These are phyloP conservation scores for Penicillium taxi DNA, from an alignment of 495 filamentous ascomycete genomes.

Conservation along the genomic window DNA sequence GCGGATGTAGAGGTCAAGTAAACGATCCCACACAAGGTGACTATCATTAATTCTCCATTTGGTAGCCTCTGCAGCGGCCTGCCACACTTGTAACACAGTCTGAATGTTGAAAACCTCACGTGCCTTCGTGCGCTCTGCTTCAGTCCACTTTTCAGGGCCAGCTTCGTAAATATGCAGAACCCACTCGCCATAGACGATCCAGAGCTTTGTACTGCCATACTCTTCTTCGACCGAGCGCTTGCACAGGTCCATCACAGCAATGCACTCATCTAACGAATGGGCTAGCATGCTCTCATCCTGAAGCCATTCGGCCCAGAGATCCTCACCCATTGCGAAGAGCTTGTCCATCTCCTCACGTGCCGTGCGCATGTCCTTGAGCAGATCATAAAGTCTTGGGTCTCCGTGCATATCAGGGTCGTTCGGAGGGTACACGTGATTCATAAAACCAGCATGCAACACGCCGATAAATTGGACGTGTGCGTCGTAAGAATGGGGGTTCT, in stretches of 20 bases:
- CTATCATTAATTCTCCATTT: constrained; percentile 79
- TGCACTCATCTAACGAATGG: constrained; percentile 52
- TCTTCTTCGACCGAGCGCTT: constrained; percentile 74
- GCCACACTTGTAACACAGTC: constrained; percentile 68
- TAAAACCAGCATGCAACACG: constrained; percentile 56
- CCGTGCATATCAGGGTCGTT: constrained; percentile 40
- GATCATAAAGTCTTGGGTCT: constrained; percentile 45
- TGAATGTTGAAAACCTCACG: constrained; percentile 75
- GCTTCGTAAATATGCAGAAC: constrained; percentile 63
- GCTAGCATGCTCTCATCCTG: constrained; percentile 56
- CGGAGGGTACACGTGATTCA: constrained; percentile 45
- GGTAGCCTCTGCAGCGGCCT: constrained; percentile 67
- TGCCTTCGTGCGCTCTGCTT: constrained; percentile 67
- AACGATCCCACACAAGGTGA: constrained; percentile 81
- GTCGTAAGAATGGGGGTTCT: constrained; percentile 58
- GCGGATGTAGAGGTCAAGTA: constrained; percentile 50
- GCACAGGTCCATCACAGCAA: constrained; percentile 77
- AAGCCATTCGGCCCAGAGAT: constrained; percentile 58
- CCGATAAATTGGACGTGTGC: constrained; percentile 57
- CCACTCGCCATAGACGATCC: constrained; percentile 84
- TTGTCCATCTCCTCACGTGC: constrained; percentile 59
- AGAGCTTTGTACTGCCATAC: constrained; percentile 73
- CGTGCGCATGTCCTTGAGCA: constrained; percentile 53
- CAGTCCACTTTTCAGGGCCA: constrained; percentile 55
- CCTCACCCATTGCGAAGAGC: constrained; percentile 59